Evolutionary conservation across 1,139 yeast genomes (phyloP).

Genomic region (Suhomyces taliae): DNA sequence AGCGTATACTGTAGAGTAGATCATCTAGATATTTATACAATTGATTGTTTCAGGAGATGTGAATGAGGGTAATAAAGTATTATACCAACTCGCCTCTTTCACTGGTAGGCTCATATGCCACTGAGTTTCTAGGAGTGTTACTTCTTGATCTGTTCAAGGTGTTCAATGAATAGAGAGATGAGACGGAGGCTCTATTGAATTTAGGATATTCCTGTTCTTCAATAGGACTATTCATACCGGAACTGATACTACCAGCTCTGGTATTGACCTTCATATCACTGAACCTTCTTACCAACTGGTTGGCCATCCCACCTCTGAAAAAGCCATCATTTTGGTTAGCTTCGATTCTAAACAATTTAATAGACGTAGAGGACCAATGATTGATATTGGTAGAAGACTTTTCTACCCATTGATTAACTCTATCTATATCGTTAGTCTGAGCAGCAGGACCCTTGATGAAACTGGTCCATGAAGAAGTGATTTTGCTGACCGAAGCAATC

Average conservation of each 20-base stretch:
- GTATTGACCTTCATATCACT: slow-evolving; percentile 41
- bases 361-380: slow-evolving; percentile 65
- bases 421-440: slow-evolving; percentile 6
- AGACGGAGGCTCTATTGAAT: slow-evolving; percentile 31
- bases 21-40: too few species aligned
- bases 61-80: not conserved
- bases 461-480: slow-evolving; percentile 43
- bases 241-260: slow-evolving; percentile 26
- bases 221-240: slow-evolving; percentile 27
- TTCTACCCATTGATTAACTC: slow-evolving; percentile 22
- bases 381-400: slow-evolving; percentile 34
- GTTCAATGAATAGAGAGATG: slow-evolving; percentile 45
- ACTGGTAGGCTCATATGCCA: not conserved
- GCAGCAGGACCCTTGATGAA: slow-evolving; percentile 18
- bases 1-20: too few species aligned
- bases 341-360: slow-evolving; percentile 61
- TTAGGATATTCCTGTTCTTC: slow-evolving; percentile 31
- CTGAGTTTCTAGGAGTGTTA: slow-evolving; percentile 42
- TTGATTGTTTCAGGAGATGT: too few species aligned
- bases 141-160: slow-evolving; percentile 41
- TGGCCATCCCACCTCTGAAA: slow-evolving; percentile 48
- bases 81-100: not conserved
- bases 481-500: slow-evolving; percentile 44
- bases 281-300: slow-evolving; percentile 47
- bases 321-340: slow-evolving; percentile 41